Evolutionary conservation across 2,329 filamentous ascomycete genomes (phyloP).

Genomic region (Fusarium sp.): DNA sequence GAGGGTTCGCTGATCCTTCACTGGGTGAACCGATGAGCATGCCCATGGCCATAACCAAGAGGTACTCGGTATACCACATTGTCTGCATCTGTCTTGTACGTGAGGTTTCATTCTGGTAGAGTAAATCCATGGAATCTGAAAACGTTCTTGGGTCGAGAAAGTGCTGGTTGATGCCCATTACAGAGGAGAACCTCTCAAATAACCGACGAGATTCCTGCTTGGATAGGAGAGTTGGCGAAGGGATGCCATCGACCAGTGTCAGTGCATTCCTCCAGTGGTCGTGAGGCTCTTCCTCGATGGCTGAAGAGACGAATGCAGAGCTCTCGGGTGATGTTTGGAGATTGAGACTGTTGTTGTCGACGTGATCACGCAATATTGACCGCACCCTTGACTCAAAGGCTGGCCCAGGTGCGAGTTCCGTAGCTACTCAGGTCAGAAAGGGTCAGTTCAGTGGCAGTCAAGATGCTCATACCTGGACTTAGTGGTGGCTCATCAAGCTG

Average conservation of each 20-base stretch:
- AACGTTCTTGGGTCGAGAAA: constrained; percentile 43
- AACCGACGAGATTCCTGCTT: constrained; percentile 35
- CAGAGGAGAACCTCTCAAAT: constrained; percentile 37
- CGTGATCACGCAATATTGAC: constrained; percentile 35
- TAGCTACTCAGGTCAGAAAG: not conserved
- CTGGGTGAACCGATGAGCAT: constrained; percentile 41
- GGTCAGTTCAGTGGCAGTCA: not conserved
- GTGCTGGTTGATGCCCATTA: constrained; percentile 44
- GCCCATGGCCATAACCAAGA: constrained; percentile 45
- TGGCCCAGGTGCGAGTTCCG: constrained; percentile 31
- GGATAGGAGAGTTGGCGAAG: constrained; percentile 15
- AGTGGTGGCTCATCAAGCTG: not conserved
- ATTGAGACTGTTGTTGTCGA: constrained; percentile 3
- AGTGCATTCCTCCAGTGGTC: constrained; percentile 17
- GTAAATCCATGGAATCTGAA: constrained; percentile 36
- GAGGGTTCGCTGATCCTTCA: constrained; percentile 25
- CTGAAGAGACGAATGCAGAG: constrained; percentile 45
- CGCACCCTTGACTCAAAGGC: constrained; percentile 37
- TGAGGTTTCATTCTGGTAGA: constrained; percentile 37
- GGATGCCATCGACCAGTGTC: constrained; percentile 38
- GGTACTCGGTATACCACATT: constrained; percentile 43
- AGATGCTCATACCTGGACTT: constrained; percentile 4
- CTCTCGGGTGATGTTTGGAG: constrained; percentile 37
- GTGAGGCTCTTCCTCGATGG: constrained; percentile 19
- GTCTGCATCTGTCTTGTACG: constrained; percentile 26